phyloP scores from a whole-genome alignment of 164 flowering plant species.

The Euptelea pleiosperma region DNA sequence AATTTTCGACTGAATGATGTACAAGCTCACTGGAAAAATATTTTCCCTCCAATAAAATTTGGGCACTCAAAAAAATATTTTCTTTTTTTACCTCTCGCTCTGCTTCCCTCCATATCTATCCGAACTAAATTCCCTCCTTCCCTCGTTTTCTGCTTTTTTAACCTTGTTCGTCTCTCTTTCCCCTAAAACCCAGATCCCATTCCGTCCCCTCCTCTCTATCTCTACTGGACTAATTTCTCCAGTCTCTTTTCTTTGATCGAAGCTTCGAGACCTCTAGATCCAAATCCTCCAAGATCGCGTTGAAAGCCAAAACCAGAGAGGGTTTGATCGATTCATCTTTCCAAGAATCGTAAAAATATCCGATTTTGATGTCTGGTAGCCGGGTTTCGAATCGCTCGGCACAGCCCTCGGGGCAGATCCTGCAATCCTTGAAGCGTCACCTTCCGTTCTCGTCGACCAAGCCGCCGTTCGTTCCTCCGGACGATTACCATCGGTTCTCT shows the following conservation, averaged over 20 bases:
- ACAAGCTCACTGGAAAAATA: no score
- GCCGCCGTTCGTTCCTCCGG: constrained; percentile 31
- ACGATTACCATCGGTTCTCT: constrained; percentile 32
- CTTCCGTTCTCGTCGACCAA: constrained; percentile 28
- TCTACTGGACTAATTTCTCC: constrained; percentile 1
- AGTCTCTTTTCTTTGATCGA: neutral
- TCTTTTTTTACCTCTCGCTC: constrained; percentile 12
- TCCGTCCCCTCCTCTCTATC: constrained; percentile 12
- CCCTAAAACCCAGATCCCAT: constrained; percentile 17
- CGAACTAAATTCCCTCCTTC: constrained; percentile 79
- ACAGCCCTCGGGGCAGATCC: constrained; percentile 36
- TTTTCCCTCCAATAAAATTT: no score
- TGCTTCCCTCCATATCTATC: constrained; percentile 94
- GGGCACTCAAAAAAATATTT: no score
- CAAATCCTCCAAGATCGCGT: constrained; percentile 3
- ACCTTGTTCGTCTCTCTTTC: constrained; percentile 20
- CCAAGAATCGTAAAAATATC: neutral
- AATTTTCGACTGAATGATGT: no score
- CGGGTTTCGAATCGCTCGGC: constrained; percentile 33
- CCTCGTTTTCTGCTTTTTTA: constrained; percentile 59
- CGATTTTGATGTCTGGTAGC: constrained; percentile 42
- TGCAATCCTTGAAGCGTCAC: constrained; percentile 36
- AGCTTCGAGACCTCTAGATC: constrained; percentile 6
- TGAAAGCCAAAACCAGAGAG: neutral
- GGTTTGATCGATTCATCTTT: constrained; percentile 12